Base-by-base conservation (phyloP, 2,329 filamentous ascomycete species). In the Neonectria punicea region DNA sequence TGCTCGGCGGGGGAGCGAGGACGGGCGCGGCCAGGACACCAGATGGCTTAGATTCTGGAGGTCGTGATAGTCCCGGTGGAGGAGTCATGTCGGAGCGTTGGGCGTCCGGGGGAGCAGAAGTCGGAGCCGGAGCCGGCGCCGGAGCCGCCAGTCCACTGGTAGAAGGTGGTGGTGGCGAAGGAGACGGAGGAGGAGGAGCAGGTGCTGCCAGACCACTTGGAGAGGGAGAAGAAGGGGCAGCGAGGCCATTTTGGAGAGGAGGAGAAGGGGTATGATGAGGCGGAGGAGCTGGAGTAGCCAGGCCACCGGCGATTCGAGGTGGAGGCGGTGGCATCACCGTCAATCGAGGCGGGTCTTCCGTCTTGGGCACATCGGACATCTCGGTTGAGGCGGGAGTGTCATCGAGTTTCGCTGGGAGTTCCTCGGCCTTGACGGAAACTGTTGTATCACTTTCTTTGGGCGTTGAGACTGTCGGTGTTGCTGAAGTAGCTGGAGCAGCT, bases 1-100 rank as follows among this genome's bases (percentile, higher is more conserved):
- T 73, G 10, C 74, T 74, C 25, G 74, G 71, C 2, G 80, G 80
- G 13, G 78, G 77, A 9, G 77, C 79, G 32, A 82, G 78, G 3
- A 78, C 66, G 1, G 81, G 80, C 4, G 78, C 76, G 13, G 79
- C 80, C 5, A 82, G 74, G 22, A 81, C 76, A n/a, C 73, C 73
- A 14, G 70, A 76, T 18, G 78, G 71, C 49, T 76, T 74, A 4
- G 72, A 50, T 28, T 76, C 73, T 20, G 65, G 47, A 2, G 74
- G 67, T 14, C 70, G 73, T 28, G 75, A 63, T 9, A 74, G 61
- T 5, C 68, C 72, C 32, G 70, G 20, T 4, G 73, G 70, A 14
- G 74, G 67, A 36, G 72, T 64, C 53, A 73, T 62, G 32, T 63
- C 44, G 43, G 63, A 43, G 28, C 55, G 60, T 53, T 62, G 58